Percentiles rank a stretch among this genome's conserved stretches.
Conservation (phyloP, 2,329 filamentous ascomycete genomes). For the Chaetothyriales sp. region DNA sequence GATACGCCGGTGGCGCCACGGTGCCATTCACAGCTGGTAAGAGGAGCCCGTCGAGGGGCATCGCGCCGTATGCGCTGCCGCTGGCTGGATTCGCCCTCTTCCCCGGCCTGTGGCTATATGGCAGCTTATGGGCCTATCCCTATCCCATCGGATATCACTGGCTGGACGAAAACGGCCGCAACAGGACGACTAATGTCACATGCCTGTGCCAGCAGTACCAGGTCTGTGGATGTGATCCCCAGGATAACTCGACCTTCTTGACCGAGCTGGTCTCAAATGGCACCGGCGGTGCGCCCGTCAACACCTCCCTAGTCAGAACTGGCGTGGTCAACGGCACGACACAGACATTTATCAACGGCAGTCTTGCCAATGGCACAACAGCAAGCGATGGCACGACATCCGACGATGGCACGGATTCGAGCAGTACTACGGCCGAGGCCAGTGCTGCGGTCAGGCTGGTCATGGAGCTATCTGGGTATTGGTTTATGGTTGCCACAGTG, state of each 20-base stretch:
- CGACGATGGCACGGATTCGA: conserved; percentile 20
- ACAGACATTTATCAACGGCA: conserved; percentile 34
- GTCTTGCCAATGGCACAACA: conserved; percentile 30
- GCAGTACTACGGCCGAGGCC: conserved; percentile 9
- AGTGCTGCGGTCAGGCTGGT: conserved; percentile 12
- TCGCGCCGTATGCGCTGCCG: conserved; percentile 35
- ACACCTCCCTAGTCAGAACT: conserved; percentile 24
- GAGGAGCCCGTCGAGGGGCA: conserved; percentile 30
- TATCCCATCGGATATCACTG: conserved; percentile 35
- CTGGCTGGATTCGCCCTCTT: conserved; percentile 33
- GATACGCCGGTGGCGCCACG: conserved; percentile 41
- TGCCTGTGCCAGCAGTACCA: conserved; percentile 42
- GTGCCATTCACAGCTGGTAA: conserved; percentile 35
- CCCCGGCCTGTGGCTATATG: conserved; percentile 41
- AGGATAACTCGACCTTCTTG: conserved; percentile 29
- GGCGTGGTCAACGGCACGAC: conserved; percentile 30
- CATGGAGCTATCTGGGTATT: conserved; percentile 26
- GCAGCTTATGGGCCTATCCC: conserved; percentile 38
- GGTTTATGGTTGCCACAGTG: conserved; percentile 27
- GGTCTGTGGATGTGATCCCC: conserved; percentile 44
- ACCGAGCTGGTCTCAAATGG: conserved; percentile 29
- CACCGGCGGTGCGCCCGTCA: conserved; percentile 20
- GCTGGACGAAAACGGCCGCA: conserved; percentile 23
- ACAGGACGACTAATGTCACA: conserved; percentile 32
- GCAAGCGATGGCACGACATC: conserved; percentile 19